Conservation (phyloP, 179 eudicot species). For the Spinacia oleracea region DNA sequence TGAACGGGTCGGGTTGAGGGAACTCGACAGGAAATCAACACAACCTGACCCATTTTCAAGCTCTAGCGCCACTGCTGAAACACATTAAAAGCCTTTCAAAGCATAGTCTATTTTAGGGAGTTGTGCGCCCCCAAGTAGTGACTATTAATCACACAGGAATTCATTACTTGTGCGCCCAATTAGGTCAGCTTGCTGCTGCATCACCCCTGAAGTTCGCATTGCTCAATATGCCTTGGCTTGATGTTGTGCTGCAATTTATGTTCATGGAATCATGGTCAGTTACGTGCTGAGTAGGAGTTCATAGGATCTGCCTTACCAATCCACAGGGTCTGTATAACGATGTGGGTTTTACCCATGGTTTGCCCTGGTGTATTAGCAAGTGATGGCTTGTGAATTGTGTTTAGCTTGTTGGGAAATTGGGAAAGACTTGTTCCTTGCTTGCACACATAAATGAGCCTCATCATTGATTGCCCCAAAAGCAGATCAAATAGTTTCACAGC, state of each 20-base stretch:
- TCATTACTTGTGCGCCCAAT: not conserved
- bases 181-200: not conserved
- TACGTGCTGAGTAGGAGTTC: not conserved
- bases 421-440: not conserved
- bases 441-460: not conserved
- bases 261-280: not conserved
- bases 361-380: not conserved
- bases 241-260: not conserved
- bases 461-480: not conserved
- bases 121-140: not conserved
- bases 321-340: not conserved
- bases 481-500: not conserved
- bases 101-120: too few relatives aligned
- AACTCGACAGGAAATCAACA: too few relatives aligned
- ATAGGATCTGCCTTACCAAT: not conserved
- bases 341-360: not conserved
- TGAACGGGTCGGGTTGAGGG: too few relatives aligned
- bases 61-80: too few relatives aligned
- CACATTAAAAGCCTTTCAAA: too few relatives aligned
- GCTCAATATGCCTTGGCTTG: not conserved
- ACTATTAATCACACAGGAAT: not conserved
- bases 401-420: not conserved
- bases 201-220: constrained; percentile 1
- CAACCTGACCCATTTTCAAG: too few relatives aligned
- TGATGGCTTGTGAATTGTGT: not conserved